Evolutionary conservation across 805 yeast species (phyloP), one percentile per base, ranked within the genome.

Genomic region (Candida cerambycidarum): DNA sequence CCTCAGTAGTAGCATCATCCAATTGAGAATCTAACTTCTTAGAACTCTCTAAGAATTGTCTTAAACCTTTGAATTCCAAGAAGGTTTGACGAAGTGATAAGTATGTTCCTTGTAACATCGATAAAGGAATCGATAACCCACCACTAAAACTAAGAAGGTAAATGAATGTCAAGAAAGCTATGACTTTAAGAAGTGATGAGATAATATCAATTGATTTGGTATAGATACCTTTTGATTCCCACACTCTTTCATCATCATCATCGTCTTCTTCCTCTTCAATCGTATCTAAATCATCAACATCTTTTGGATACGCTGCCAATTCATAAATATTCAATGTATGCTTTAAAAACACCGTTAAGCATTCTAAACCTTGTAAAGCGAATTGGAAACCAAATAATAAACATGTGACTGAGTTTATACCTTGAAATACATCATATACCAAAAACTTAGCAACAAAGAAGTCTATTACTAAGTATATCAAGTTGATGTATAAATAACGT

Each of bases 371-470:
- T 46, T 83, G 67, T 44, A 87, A 67, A 2, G 85, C 82, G 55
- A 83, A 83, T 54, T 87, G 93, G 58, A 87, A 82, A 1, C 89
- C 90, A 59, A 87, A 82, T 41, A 83, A 71, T 31, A 85, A 64
- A 51, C 80, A 79, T 3, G 79, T 72, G 35, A 79, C 76, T 14
- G 86, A 63, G 41, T 67, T 79, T 50, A 65, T 64, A 28, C 75
- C 75, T 42, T 69, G 71, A 48, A 77, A 77, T 1, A 77, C 69
- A 47, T 74, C 78, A 48, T 78, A 77, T n/a, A 82, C 73, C 52
- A 85, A 76, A 18, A 75, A 63, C 38, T 68, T 68, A 21, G 85
- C 77, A 45, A 82, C 61, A 16, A 63, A 55, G 47, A 72, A 65
- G 61, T 88, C 93, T 9, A 76, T 47, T 3, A 62, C 55, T 3